Base-by-base conservation (phyloP, 306 rosid genomes). In the Vigna nakashimae region DNA sequence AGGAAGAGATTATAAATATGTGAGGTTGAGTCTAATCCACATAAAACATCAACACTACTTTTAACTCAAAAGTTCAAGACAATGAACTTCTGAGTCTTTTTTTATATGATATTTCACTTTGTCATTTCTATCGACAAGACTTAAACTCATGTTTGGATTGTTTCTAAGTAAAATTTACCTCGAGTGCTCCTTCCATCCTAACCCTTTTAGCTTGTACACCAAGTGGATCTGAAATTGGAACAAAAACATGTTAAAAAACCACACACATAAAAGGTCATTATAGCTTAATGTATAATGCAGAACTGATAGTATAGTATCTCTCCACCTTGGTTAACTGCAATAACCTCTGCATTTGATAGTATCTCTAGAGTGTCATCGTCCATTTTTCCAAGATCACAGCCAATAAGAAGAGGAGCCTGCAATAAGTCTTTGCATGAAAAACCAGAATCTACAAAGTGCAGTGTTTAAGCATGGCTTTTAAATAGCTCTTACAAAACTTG, bases 361-460 rank as follows among this genome's bases (percentile, higher is more conserved):
- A 92, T 94, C 24, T 84, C 83, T 88, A n/a, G 66, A 8, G 92
- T 90, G 51, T 94, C 97, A 86, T 87, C 84, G 3, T 89, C 86
- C 78, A 94, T 58, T 69, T 92, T 87, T 62, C 96, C 66, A 79
- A 92, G 65, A 82, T 94, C 97, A 74, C 97, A 92, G 17, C 98
- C 98, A 14, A 94, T 89, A 70, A 94, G 92, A 83, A 94, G 97
- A 63, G 97, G 98, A 81, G 98, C 98, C 98, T 94, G 84, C 77
- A 86, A 63, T 50, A 64, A 51, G 66, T 18, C 57, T 56, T 64
- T 7, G 32, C 12, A 40, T 72, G 28, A 53, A 79, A 7, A 20
- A 55, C 9, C 15, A 0, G 62, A 55, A 9, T 55, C 15, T 10
- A 20, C 22, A 15, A 50, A 49, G 2, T 6, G 16, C n/a, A 9